Base-by-base conservation (phyloP, 2,329 filamentous ascomycete genomes). In the Phaeosphaeriaceae sp. region DNA sequence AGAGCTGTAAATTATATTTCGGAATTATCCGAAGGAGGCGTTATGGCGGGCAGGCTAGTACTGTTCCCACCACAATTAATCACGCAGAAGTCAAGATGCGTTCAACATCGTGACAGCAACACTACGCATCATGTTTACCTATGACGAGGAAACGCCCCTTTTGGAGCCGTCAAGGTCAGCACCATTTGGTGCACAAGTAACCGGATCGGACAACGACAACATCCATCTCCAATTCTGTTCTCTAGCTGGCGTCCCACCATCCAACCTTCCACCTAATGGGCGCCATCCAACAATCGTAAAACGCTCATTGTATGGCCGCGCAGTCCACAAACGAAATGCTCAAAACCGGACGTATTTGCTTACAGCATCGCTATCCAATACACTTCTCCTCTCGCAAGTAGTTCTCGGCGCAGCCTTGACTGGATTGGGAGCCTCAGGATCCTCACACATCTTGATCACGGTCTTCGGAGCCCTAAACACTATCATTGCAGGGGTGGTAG, bases 381-480 rank as follows among this genome's bases (percentile, higher is more conserved):
- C 67, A 0, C 58, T 75, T 7, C 60, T 76, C 3, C 63, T 76
- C 0, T 64, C 68, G 0, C 73, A 76, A 47, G 67, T 76, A n/a
- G 69, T 75, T 3, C 66, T 76, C 11, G 73, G 72, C 8, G 73
- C 73, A 4, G 66, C 73, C 0, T 55, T 76, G n/a, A 76, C 73
- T 0, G 74, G 61, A 1, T 63, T 76, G 4, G 74, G 72, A 4
- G 74, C 73, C 1, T 66, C 60, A 28, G 60, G 70, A 39, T 65
- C 63, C 2, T 69, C 66, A 30, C 66, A 68, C 17, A 61, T 73
- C 12, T 56, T 75, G 2, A 74, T 76, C 45, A 75, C 73, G 2
- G 54, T 74, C 4, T 74, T 76, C 42, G 73, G 74, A 5, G 73
- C 72, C 1, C 26, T 72, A 21, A 76, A 75, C 46, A 76, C 74